Base-by-base conservation (phyloP, 208 protist species). In the Pavlovales sp. region DNA sequence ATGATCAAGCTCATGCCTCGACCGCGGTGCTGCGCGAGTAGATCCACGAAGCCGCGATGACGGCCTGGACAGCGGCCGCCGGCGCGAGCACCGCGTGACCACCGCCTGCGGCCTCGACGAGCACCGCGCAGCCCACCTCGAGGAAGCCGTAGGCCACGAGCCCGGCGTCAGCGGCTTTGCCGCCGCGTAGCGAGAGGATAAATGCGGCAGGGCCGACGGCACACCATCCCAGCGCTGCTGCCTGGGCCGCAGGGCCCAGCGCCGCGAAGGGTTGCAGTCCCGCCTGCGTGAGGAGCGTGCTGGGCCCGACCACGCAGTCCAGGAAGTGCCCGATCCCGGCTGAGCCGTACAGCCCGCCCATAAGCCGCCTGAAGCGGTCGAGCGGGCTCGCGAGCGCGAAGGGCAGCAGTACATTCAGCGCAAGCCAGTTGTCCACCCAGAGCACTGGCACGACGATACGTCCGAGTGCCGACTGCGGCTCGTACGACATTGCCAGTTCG, bases 401-500 rank as follows among this genome's bases (percentile, higher is more conserved):
- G 36, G 57, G 82, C 82, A 86, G 57, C 20, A 86, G 57, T 5
- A 86, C 18, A 11, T 86, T 86, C 18, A 86, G 82, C 82, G 82
- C 82, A 10, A 86, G 38, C 30, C 41, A 46, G 47, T 77, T 86
- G 82, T 86, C 82, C 34, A 66, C 26, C 37, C 28, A 14, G 37
- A 86, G 66, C 34, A 86, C 0, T 0, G 82, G 82, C 11, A 37
- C 36, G 4, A 57, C 82, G 47, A 76, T 10, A 0, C 37, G 2
- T 4, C 47, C 82, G 47, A 86, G 44, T 1, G 82, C 37, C 11
- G 47, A 41, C 0, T 5, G 1, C 20, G 82, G 82, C 5, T 39
- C 57, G 47, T 77, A 86, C 18, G 7, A 32, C 82, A 86, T 86
- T 0, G 8, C 7, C 20, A 86, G 82, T 10, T 34, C 14, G 34